These are phyloP conservation scores for Fusarium aywerte DNA, from an alignment of 2,329 filamentous ascomycete species.

Conservation along the genomic window DNA sequence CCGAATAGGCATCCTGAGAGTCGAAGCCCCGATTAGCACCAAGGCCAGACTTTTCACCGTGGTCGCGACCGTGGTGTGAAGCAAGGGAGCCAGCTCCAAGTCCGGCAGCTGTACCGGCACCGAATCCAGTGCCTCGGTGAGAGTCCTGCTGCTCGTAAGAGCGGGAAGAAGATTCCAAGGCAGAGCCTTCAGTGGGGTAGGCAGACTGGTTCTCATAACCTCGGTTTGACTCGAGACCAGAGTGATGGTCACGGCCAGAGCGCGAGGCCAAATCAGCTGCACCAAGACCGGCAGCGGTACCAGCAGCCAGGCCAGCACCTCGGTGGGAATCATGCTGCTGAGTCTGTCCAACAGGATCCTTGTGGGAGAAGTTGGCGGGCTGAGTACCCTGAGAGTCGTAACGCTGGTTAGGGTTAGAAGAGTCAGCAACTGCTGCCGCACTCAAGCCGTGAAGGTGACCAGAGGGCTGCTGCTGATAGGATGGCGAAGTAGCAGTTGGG, in stretches of 20 bases:
- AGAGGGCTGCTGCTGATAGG: background rate
- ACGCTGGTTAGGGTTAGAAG: background rate
- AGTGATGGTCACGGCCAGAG: background rate
- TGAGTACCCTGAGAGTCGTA: background rate
- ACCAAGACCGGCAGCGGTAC: background rate
- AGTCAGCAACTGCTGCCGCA: background rate
- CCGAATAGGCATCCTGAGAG: background rate
- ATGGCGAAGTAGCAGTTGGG: background rate
- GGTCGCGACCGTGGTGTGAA: background rate
- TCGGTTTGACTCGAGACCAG: background rate
- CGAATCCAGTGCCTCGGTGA: background rate
- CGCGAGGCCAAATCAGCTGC: background rate
- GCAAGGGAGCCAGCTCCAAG: background rate
- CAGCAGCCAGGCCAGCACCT: background rate
- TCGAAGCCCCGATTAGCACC: background rate
- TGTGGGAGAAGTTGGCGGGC: constrained; percentile 16
- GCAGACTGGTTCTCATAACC: background rate
- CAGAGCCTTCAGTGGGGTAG: background rate
- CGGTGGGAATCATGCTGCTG: constrained; percentile 16
- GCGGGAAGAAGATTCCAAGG: background rate
- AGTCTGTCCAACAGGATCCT: background rate
- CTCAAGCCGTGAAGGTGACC: background rate
- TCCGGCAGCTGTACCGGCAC: background rate
- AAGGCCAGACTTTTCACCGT: background rate
- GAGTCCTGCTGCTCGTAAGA: constrained; percentile 7